Conservation (phyloP, 2,329 filamentous ascomycete species). For the Phoma herbarum region DNA sequence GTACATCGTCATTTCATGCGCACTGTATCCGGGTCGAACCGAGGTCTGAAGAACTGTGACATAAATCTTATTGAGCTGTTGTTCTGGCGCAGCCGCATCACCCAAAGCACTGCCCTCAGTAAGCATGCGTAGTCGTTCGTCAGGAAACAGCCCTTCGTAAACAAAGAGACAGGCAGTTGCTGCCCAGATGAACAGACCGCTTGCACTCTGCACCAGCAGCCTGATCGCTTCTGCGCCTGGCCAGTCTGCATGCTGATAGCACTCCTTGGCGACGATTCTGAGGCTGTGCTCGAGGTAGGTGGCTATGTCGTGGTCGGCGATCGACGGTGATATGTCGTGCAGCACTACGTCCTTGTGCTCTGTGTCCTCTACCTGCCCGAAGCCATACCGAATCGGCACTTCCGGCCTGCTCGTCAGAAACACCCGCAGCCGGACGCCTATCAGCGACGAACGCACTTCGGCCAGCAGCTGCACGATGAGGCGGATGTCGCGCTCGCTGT, state of each 20-base stretch:
- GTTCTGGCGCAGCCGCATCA: background rate
- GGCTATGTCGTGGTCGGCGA: constrained; percentile 31
- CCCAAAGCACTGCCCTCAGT: no score
- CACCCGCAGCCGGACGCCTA: constrained; percentile 19
- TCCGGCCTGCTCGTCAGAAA: constrained; percentile 33
- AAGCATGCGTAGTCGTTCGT: no score
- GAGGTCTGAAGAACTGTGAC: background rate
- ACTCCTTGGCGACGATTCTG: no score
- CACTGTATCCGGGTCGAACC: no score
- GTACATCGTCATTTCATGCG: no score
- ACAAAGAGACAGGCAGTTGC: constrained; percentile 38
- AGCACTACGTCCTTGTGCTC: constrained; percentile 5
- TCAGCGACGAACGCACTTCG: background rate
- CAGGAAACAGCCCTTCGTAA: background rate
- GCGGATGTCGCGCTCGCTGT: constrained; percentile 24
- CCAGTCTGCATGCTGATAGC: constrained; percentile 28
- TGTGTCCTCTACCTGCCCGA: constrained; percentile 14
- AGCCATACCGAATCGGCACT: constrained; percentile 25
- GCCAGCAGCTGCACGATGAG: constrained; percentile 27
- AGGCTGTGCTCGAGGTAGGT: constrained; percentile 1
- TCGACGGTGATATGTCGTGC: constrained; percentile 11
- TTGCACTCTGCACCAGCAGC: constrained; percentile 35
- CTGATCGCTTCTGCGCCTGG: constrained; percentile 29
- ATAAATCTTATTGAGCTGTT: background rate
- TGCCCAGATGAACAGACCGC: no score